phyloP scores from a whole-genome alignment of 495 filamentous ascomycete genomes.

The Podospora sp. region DNA sequence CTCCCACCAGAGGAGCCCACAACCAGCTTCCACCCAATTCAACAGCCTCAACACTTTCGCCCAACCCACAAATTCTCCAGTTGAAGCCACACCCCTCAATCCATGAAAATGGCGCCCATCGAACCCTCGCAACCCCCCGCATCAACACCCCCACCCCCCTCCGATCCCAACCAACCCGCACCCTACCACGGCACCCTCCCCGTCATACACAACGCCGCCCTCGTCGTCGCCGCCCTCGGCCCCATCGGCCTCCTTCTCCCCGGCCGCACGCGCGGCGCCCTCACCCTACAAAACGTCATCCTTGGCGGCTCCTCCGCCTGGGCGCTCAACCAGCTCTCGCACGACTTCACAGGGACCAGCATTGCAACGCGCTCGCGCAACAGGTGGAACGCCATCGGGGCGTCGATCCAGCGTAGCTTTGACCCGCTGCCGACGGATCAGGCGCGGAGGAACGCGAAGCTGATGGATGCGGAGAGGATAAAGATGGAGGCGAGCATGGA shows the following conservation, averaged over 20 bases:
- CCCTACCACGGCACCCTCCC: slow-evolving; percentile 28
- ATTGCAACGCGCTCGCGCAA: slow-evolving; percentile 39
- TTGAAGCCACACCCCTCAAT: neutral
- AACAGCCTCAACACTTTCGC: neutral
- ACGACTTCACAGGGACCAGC: slow-evolving; percentile 60
- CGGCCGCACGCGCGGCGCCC: slow-evolving; percentile 71
- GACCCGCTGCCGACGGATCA: slow-evolving; percentile 52
- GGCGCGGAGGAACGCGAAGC: slow-evolving; percentile 56
- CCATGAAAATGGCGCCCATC: slow-evolving; percentile 2
- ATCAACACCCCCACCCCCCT: slow-evolving; percentile 6
- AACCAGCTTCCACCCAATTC: neutral
- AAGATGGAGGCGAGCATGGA: slow-evolving; percentile 28
- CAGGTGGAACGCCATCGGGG: slow-evolving; percentile 24
- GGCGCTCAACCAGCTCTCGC: slow-evolving; percentile 65
- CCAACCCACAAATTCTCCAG: neutral
- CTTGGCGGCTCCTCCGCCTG: slow-evolving; percentile 62
- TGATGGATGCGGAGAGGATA: slow-evolving; percentile 44
- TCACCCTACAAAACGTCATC: slow-evolving; percentile 57
- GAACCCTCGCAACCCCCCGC: slow-evolving; percentile 5
- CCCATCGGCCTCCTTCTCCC: slow-evolving; percentile 75
- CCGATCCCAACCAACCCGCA: neutral
- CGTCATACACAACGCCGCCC: slow-evolving; percentile 62
- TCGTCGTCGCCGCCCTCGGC: slow-evolving; percentile 65
- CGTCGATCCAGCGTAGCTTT: neutral
- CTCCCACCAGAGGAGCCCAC: neutral